Base-by-base conservation (phyloP, 2,329 filamentous ascomycete genomes). In the Pseudogymnoascus sp. region DNA sequence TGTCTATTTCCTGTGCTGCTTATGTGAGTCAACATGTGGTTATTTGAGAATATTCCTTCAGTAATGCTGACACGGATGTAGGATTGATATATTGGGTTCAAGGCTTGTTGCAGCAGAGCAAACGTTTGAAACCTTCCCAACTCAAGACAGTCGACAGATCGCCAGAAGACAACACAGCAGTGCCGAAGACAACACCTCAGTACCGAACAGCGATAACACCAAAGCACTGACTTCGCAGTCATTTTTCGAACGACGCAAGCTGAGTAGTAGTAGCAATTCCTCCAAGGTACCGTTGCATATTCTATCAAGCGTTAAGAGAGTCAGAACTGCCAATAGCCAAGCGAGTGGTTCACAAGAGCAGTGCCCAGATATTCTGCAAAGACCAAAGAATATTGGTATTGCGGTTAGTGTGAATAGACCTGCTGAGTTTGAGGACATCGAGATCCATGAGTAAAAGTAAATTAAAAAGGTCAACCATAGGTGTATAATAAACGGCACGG, bases 1-100 rank as follows among this genome's bases (percentile, higher is more conserved):
- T 78, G 77, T 63, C 64, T 78, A 8, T 79, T 78, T 42, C 77
- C 77, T 0, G 70, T 77, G 0, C 71, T 79, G 61, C 73, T 79
- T 71, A 73, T 74, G 76, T 78, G 65, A 63, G 76, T 71, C 15
- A 40, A 40, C 36, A 40, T 17, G 36, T 40, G 36, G n/a, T 40
- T 40, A 40, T 40, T 40, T 40, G n/a, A 10, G n/a, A 17, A 40
- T 40, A 17, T 40, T 8, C 36, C 36, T 17, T 17, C 6, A 40
- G 36, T 8, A 40, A 17, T 8, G 9, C 36, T 40, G 36, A 40
- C 36, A 40, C 36, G 36, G 17, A 40, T 3, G n/a, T 8, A 40
- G 36, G 36, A 40, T 40, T 40, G 36, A 40, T 40, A 40, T 17
- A 17, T 40, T 40, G 36, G 36, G 36, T 17, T 40, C 36, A 40